A percentile compares a stretch with the other conserved stretches of the same genome.
Evolutionary conservation across 192 early-diverging fungal species (phyloP).

Genomic region (Phlyctochytrium arcticum): DNA sequence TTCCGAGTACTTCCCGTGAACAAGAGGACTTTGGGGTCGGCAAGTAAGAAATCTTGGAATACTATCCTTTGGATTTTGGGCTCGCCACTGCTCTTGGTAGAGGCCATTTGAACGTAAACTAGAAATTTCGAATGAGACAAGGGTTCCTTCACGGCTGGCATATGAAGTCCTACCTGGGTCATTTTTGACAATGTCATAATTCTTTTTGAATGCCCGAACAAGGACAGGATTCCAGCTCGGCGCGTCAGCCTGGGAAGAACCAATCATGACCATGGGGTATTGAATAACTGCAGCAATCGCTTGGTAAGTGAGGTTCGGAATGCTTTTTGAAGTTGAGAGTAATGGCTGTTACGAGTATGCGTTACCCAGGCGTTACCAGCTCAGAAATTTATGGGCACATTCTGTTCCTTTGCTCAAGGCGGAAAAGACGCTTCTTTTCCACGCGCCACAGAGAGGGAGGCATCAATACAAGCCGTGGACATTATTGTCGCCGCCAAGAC

Average conservation of each 20-base stretch:
- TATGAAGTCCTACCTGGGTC: slow-evolving; percentile 14
- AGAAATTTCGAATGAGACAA: neutral
- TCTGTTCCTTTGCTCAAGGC: no score
- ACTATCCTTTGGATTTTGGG: slow-evolving; percentile 51
- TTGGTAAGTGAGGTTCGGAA: neutral
- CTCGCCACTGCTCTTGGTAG: slow-evolving; percentile 20
- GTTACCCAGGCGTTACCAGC: no score
- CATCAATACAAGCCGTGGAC: no score
- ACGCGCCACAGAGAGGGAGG: no score
- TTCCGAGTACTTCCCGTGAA: slow-evolving; percentile 68
- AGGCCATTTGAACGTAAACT: slow-evolving; percentile 34
- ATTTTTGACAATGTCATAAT: slow-evolving; percentile 8
- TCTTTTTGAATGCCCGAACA: slow-evolving; percentile 19
- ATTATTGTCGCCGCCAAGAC: no score
- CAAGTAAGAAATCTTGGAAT: slow-evolving; percentile 64
- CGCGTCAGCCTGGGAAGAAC: neutral
- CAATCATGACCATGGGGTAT: neutral
- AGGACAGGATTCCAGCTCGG: slow-evolving; percentile 15
- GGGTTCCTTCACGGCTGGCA: neutral
- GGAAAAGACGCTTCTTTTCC: no score
- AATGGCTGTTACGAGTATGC: no score
- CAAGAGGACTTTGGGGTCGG: slow-evolving; percentile 57
- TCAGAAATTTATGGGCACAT: no score
- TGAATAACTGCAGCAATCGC: neutral
- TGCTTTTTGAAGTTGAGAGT: no score